Evolutionary conservation across 2,329 filamentous ascomycete species (phyloP).

Genomic region (Triangularia verruculosa): DNA sequence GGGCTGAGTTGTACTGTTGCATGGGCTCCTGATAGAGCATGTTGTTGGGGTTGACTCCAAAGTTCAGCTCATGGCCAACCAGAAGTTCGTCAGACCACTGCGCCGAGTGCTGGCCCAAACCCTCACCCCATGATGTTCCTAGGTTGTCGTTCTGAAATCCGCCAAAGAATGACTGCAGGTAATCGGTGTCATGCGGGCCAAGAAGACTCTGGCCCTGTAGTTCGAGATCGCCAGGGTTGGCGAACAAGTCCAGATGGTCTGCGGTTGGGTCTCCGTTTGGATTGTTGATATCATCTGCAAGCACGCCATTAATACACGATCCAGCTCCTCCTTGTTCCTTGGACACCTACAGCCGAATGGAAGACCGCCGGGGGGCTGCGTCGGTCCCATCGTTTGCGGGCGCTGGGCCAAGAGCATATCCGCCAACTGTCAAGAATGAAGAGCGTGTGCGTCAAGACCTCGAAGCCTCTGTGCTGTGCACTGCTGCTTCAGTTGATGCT

Average conservation of each 20-base stretch:
- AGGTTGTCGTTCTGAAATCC: neutral
- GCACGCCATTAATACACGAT: neutral
- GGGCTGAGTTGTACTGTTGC: neutral
- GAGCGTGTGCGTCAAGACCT: neutral
- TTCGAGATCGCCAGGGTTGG: neutral
- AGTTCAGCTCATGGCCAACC: neutral
- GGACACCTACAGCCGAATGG: neutral
- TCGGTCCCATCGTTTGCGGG: constrained; percentile 5
- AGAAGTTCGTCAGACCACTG: neutral
- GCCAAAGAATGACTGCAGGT: neutral
- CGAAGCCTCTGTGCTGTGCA: neutral
- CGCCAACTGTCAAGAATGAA: neutral
- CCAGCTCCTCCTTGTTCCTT: neutral
- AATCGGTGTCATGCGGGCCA: neutral
- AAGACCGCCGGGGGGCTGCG: neutral
- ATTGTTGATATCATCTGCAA: neutral
- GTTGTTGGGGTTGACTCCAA: neutral
- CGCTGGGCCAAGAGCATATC: constrained; percentile 9
- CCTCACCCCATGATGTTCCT: neutral
- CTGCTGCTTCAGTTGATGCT: neutral
- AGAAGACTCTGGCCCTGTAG: neutral
- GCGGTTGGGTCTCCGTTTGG: neutral
- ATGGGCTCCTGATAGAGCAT: neutral
- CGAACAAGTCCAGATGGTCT: neutral
- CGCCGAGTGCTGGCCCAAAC: neutral